Evolutionary conservation across 2,329 filamentous ascomycete species (phyloP), one percentile per base, ranked within the genome.

Genomic region (Ophidiomyces ophidiicola): DNA sequence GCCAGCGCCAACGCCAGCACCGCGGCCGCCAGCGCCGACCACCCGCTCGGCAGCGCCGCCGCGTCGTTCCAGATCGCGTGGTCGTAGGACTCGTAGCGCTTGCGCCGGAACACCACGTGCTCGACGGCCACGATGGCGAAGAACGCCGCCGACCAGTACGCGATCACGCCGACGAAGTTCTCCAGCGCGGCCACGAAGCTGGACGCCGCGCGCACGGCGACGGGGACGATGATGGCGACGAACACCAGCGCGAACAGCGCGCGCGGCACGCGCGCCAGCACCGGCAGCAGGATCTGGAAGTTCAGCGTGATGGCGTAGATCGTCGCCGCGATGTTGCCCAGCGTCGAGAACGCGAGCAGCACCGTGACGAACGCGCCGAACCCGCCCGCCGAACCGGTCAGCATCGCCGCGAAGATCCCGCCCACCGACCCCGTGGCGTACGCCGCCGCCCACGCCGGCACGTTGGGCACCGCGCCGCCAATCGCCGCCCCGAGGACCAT

Each of bases 301-400:
- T 78, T 75, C n/a, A 82, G 69, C 0, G 76, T 74, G 5, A 73
- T 67, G 8, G 72, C 72, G 56, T 82, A 80, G 1, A 72, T 76
- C 0, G 75, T 72, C 1, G 77, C 68, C 4, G 81, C 70, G 46
- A 76, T 74, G 55, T 82, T 82, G 20, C 74, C 69, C 23, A 81
- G 41, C 5, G 45, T 44, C 10, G 45, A 47, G 24, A 82, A 61
- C 0, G 76, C 76, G 3, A 79, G 64, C 4, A 82, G 50, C 2
- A 80, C 76, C 12, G 73, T 70, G 52, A 76, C 80, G 60, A 82
- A 78, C 42, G 73, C 74, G 41, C 78, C 78, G 47, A 82, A 82
- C 1, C 58, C 60, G 18, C 71, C 41, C 4, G 43, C 45, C 4
- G 45, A 26, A n/a, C n/a, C n/a, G 2, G 43, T 34, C 20, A 47